Evolutionary conservation across 805 yeast species (phyloP).

Genomic region (Candida endomychidarum): DNA sequence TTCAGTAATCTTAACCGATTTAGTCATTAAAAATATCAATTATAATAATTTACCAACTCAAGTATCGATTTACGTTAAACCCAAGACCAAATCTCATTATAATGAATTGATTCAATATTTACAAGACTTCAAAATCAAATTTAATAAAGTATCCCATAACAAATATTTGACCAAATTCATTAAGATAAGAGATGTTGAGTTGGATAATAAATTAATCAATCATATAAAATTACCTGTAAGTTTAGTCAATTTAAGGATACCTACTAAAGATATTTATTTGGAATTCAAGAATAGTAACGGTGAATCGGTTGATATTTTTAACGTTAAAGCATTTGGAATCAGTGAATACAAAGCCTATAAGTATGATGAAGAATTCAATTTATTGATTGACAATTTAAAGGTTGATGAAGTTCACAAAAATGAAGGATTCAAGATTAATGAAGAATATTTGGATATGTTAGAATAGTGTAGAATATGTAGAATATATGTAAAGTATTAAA

Average conservation of each 20-base stretch:
- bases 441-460: slow-evolving; percentile 3
- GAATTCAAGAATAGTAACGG: slow-evolving; percentile 19
- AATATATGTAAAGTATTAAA: background rate
- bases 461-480: background rate
- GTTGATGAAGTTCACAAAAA: background rate
- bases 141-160: slow-evolving; percentile 14
- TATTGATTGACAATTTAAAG: slow-evolving; percentile 14
- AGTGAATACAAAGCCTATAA: slow-evolving; percentile 26
- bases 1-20: slow-evolving; percentile 35
- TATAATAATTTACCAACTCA: slow-evolving; percentile 18
- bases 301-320: slow-evolving; percentile 16
- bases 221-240: slow-evolving; percentile 35
- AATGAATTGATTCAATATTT: slow-evolving; percentile 20
- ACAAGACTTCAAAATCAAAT: slow-evolving; percentile 15
- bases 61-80: slow-evolving; percentile 31
- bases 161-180: slow-evolving; percentile 31
- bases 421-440: background rate
- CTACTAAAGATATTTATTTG: slow-evolving; percentile 33
- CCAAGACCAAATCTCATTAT: slow-evolving; percentile 22
- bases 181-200: slow-evolving; percentile 26
- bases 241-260: slow-evolving; percentile 31
- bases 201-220: slow-evolving; percentile 18
- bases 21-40: slow-evolving; percentile 23
- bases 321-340: slow-evolving; percentile 31
- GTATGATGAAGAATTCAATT: slow-evolving; percentile 23